phyloP scores from a whole-genome alignment of 2,329 filamentous ascomycete genomes.

The Hymenoscyphus salicellus region DNA sequence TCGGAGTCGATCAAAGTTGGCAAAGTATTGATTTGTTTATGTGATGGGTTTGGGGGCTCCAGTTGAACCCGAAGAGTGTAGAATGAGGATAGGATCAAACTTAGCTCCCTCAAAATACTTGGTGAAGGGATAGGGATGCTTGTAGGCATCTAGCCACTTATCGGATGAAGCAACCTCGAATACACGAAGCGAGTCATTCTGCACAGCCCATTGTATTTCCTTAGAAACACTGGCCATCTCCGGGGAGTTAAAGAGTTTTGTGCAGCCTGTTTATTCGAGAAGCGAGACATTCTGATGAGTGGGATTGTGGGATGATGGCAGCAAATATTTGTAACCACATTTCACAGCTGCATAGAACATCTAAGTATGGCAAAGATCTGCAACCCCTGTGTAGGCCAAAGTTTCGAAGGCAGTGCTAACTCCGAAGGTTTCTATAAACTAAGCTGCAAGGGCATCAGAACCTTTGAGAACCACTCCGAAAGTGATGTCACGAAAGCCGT shows the following conservation, averaged over 20 bases:
- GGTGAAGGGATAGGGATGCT: conserved; percentile 28
- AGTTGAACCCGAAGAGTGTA: conserved; percentile 12
- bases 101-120: conserved; percentile 34
- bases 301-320: conserved; percentile 5
- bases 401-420: conserved; percentile 28
- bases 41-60: conserved; percentile 9
- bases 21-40: not conserved
- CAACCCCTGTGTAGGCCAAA: conserved; percentile 43
- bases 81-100: conserved; percentile 4
- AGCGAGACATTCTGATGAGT: conserved; percentile 7
- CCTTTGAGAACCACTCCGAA: conserved; percentile 20
- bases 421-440: conserved; percentile 31
- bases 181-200: not conserved
- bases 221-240: conserved; percentile 3
- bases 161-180: not conserved
- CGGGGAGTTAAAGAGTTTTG: not conserved
- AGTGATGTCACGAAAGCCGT: conserved; percentile 20
- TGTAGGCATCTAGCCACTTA: not conserved
- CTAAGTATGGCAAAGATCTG: conserved; percentile 11
- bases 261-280: conserved; percentile 7
- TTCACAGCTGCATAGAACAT: conserved; percentile 12
- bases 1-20: not conserved
- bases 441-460: conserved; percentile 22
- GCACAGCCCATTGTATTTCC: not conserved
- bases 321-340: conserved; percentile 11